These are phyloP conservation scores for Pythium oligandrum DNA, from an alignment of 352 stramenopile species.

Conservation along the genomic window DNA sequence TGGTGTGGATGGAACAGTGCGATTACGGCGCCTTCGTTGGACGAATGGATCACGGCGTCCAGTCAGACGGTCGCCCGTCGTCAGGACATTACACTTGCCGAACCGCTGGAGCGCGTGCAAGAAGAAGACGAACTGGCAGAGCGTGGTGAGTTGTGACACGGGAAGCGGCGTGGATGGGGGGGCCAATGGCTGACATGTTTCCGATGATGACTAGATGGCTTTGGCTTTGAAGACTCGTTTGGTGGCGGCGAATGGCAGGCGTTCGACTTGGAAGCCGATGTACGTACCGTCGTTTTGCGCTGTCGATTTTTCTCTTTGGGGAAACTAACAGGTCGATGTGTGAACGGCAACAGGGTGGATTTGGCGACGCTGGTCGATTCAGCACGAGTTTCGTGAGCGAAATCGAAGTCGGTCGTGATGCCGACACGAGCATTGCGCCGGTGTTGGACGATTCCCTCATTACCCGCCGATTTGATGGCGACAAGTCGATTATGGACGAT, in stretches of 20 bases:
- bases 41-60: slow-evolving; percentile 77
- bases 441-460: slow-evolving; percentile 51
- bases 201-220: slow-evolving; percentile 36
- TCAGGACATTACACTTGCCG: slow-evolving; percentile 82
- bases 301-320: no score
- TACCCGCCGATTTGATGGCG: slow-evolving; percentile 23
- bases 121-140: slow-evolving; percentile 50
- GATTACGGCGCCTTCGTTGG: slow-evolving; percentile 54
- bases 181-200: background rate
- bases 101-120: slow-evolving; percentile 44
- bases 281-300: background rate
- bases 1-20: slow-evolving; percentile 29
- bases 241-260: slow-evolving; percentile 73
- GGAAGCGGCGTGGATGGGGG: background rate
- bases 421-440: slow-evolving; percentile 37
- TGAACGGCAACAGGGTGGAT: no score
- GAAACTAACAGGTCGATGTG: no score
- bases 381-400: slow-evolving; percentile 60
- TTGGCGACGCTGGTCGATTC: background rate
- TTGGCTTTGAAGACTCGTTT: slow-evolving; percentile 73
- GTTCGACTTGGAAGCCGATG: slow-evolving; percentile 67
- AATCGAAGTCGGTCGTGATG: slow-evolving; percentile 78
- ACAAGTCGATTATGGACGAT: slow-evolving; percentile 49
- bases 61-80: slow-evolving; percentile 72
- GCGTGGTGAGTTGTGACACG: slow-evolving; percentile 27